Base-by-base conservation (phyloP, 2,329 filamentous ascomycete species). In the Helminthosporium solani region DNA sequence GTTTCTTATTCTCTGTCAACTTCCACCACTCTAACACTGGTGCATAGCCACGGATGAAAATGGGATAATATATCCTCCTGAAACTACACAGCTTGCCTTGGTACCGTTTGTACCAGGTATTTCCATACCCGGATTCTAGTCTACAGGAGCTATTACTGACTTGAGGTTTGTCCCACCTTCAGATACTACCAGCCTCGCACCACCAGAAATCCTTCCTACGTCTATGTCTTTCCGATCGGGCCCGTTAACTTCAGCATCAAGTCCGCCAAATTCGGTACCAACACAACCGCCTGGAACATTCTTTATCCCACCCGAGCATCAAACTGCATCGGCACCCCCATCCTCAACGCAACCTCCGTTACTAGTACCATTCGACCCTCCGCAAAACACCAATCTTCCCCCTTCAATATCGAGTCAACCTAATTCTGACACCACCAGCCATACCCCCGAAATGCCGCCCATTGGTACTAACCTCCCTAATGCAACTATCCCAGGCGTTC, bases 31-130 rank as follows among this genome's bases (percentile, higher is more conserved):
- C 59, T 66, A 33, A 63, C 56, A 40, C 20, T 50, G 48, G 35
- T 40, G 15, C 18, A 42, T 45, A 64, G 58, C 37, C 33, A 28
- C 35, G 21, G 41, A 42, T 31, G 50, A 52, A 30, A 48, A 48
- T 52, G 52, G 30, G 27, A 31, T 44, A 31, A 18, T 33, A 19
- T 12, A 37, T 23, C 39, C 31, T 12, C 18, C 38, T 27, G 36
- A 48, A 27, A 43, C 40, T 35, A 40, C 40, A 12, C 40, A 45
- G 12, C 25, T 52, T 34, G 51, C 38, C 33, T 40, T 57, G 14
- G 49, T 61, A 46, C 53, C 56, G 21, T 52, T 52, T 14, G 47
- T 42, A 42, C 46, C 54, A 44, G 52, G 57, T 62, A 47, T 38
- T 60, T 46, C 23, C 40, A 21, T 21, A 27, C 9, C 34, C 20